These are phyloP conservation scores for Aspergillus versicolor DNA, from an alignment of 2,329 filamentous ascomycete species.

Conservation along the genomic window DNA sequence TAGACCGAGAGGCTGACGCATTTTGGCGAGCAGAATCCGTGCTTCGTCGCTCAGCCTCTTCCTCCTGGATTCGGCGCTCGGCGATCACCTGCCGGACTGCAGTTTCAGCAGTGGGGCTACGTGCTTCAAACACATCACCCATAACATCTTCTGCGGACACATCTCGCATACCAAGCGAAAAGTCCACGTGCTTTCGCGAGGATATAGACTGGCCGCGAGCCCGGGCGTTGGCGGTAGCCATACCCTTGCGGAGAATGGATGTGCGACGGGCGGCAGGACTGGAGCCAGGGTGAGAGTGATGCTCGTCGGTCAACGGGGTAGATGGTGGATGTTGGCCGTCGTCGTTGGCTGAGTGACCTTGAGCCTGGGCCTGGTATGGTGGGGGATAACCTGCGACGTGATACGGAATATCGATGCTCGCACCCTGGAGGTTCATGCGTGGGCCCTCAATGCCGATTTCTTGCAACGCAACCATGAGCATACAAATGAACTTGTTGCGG, in stretches of 20 bases:
- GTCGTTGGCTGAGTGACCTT: constrained; percentile 36
- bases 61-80: constrained; percentile 40
- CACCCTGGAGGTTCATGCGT: constrained; percentile 68
- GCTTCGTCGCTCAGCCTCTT: constrained; percentile 30
- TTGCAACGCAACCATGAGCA: constrained; percentile 82
- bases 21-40: constrained; percentile 26
- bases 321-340: constrained; percentile 47
- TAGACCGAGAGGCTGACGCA: constrained; percentile 15
- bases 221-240: constrained; percentile 44
- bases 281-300: constrained; percentile 25
- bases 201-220: constrained; percentile 58
- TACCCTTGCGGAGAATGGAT: constrained; percentile 57
- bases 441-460: constrained; percentile 84
- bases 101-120: constrained; percentile 42
- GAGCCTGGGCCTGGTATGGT: constrained; percentile 42
- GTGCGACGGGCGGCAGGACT: constrained; percentile 36
- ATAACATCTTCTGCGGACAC: constrained; percentile 59
- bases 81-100: constrained; percentile 36
- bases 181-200: constrained; percentile 65
- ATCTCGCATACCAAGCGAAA: constrained; percentile 66
- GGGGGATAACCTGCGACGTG: constrained; percentile 56
- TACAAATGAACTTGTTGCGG: constrained; percentile 91
- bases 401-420: constrained; percentile 65
- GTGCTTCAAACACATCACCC: constrained; percentile 65
- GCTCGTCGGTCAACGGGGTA: constrained; percentile 25